These are phyloP conservation scores for Pseudogymnoascus sp. DNA, from an alignment of 2,329 filamentous ascomycete species.

Conservation along the genomic window DNA sequence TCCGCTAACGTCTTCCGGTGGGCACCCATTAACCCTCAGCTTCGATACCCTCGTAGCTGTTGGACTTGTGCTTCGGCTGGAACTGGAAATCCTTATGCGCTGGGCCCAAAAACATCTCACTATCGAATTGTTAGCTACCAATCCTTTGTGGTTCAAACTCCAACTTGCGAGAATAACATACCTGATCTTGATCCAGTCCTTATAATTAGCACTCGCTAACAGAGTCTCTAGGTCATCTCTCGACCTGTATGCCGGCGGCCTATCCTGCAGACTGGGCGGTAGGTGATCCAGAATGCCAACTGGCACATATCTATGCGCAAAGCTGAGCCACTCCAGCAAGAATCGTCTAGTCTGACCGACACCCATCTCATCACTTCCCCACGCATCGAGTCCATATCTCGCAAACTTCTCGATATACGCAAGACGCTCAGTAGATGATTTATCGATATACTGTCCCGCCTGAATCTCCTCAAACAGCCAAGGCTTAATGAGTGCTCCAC, in stretches of 20 bases:
- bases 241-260: constrained; percentile 75
- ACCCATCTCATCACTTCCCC: constrained; percentile 92
- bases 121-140: constrained; percentile 30
- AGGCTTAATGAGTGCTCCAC: constrained; percentile 91
- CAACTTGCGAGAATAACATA: constrained; percentile 38
- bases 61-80: constrained; percentile 95
- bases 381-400: constrained; percentile 82
- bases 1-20: not conserved
- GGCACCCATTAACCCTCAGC: constrained; percentile 49
- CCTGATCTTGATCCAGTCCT: constrained; percentile 98
- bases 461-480: constrained; percentile 98
- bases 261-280: constrained; percentile 80
- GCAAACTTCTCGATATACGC: constrained; percentile 81
- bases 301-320: constrained; percentile 84
- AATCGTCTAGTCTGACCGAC: constrained; percentile 86
- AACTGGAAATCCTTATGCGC: constrained; percentile 87
- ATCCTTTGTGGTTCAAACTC: not conserved
- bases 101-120: constrained; percentile 95
- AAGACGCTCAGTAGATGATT: constrained; percentile 80
- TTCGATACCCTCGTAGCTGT: constrained; percentile 69
- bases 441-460: constrained; percentile 87
- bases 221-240: constrained; percentile 91
- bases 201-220: constrained; percentile 81
- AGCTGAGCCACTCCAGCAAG: constrained; percentile 91
- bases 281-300: constrained; percentile 81